Evolutionary conservation across 2,329 filamentous ascomycete species (phyloP), one percentile per base, ranked within the genome.

Genomic region (Ascochyta fabae): DNA sequence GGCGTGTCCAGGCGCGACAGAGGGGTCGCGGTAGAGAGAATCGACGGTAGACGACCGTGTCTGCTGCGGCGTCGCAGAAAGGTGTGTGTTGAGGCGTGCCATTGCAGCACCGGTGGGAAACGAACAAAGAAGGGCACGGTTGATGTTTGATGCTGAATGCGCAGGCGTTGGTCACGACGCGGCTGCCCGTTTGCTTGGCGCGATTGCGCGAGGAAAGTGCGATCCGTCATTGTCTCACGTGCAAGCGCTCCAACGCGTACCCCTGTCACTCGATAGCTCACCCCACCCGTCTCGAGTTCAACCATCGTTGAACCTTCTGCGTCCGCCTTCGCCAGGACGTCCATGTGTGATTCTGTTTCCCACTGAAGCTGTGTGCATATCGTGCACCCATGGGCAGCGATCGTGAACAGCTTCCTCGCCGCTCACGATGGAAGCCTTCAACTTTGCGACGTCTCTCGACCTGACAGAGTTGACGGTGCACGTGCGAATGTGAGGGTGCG

Each of bases 391-490:
- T 72, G 69, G 66, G 64, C 59, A 55, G 61, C 63, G 31, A 46
- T 65, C 67, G 65, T 55, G 41, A 40, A 36, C 60, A 53, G 45
- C 64, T 60, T 46, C 61, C 60, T 35, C 56, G 48, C 36, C 50
- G 46, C 41, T 40, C 48, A 38, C 60, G 39, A 97, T 97, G 92
- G 95, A 99, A 78, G 89, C 93, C 48, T 97, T 96, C 78, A 96
- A 93, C 27, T 98, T 98, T 80, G 93, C 92, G 65, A 91, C 88
- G 71, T 96, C 95, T 56, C 89, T 92, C 63, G 87, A 91, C 75
- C 83, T 98, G 66, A 84, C 92, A 66, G 62, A 70, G 52, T 85
- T 93, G 62, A 86, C 90, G 19, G 80, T 88, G 49, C 80, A 82
- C 66, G 78, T 88, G 59, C 86, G 84, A 76, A 85, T 88, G 86